Evolutionary conservation across 2,329 filamentous ascomycete genomes (phyloP).

Genomic region (Penicillium carneum): DNA sequence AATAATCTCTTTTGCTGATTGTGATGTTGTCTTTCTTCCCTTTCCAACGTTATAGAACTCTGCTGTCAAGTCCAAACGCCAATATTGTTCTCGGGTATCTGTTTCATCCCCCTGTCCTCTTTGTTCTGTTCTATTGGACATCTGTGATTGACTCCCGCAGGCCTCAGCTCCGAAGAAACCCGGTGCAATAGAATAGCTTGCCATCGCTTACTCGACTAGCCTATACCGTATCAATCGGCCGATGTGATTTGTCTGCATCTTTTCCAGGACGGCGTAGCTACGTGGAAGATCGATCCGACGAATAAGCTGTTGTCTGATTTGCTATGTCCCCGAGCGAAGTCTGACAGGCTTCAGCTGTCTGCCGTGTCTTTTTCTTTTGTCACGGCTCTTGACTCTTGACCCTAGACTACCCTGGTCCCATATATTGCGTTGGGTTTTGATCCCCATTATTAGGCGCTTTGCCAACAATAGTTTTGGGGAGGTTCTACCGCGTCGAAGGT

Average conservation of each 20-base stretch:
- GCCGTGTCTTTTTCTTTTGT: conserved; percentile 5
- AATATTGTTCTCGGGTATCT: conserved; percentile 10
- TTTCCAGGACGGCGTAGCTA: conserved; percentile 15
- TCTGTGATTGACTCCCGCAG: conserved; percentile 27
- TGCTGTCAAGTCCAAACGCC: conserved; percentile 17
- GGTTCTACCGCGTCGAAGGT: not conserved
- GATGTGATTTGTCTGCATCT: conserved; percentile 10
- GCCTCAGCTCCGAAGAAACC: conserved; percentile 24
- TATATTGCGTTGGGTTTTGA: not conserved
- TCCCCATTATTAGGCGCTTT: not conserved
- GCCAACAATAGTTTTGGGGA: conserved; percentile 3
- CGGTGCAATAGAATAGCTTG: conserved; percentile 18
- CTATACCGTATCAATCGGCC: conserved; percentile 21
- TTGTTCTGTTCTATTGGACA: conserved; percentile 12
- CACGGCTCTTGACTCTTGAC: conserved; percentile 11
- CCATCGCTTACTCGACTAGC: conserved; percentile 24
- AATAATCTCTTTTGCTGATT: not conserved
- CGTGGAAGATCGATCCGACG: conserved; percentile 19
- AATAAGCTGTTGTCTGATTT: conserved; percentile 21
- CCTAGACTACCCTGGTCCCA: conserved; percentile 5
- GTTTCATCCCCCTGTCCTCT: conserved; percentile 22
- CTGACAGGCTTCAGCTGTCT: conserved; percentile 25
- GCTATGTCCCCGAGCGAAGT: conserved; percentile 17
- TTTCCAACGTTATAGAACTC: conserved; percentile 1
- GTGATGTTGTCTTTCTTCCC: not conserved